phyloP scores from a whole-genome alignment of 1,284 basidiomycete species.

The Moesziomyces sp. region DNA sequence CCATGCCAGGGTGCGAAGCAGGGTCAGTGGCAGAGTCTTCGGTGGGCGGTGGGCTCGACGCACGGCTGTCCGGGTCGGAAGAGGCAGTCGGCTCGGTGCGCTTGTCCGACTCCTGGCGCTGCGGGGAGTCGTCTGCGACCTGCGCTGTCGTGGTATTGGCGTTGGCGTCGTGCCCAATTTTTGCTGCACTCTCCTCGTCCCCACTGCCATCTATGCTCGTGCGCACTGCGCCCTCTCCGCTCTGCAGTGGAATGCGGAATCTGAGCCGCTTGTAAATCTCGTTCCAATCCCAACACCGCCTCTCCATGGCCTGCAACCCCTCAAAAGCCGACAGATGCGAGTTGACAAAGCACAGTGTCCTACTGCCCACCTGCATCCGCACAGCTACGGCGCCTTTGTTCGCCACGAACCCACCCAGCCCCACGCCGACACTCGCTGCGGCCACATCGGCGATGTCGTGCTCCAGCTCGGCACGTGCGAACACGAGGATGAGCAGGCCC shows the following conservation, averaged over 20 bases:
- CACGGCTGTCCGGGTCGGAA: too few species aligned
- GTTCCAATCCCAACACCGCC: conserved; percentile 52
- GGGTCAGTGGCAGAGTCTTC: too few species aligned
- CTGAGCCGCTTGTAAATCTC: conserved; percentile 46
- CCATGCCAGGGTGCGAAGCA: too few species aligned
- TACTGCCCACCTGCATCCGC: conserved; percentile 86
- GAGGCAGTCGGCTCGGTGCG: too few species aligned
- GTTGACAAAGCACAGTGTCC: conserved; percentile 92
- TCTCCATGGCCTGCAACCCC: conserved; percentile 46
- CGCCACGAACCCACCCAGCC: conserved; percentile 49
- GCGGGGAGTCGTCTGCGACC: too few species aligned
- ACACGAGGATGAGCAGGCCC: conserved; percentile 43
- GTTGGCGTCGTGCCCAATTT: too few species aligned
- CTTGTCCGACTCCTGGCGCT: too few species aligned
- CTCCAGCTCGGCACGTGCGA: conserved; percentile 17
- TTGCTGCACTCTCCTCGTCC: conserved; percentile 74
- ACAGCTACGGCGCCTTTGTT: conserved; percentile 81
- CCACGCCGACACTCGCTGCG: conserved; percentile 41
- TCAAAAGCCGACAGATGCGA: conserved; percentile 84
- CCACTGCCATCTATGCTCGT: conserved; percentile 90
- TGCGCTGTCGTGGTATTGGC: too few species aligned
- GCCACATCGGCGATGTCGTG: conserved; percentile 20
- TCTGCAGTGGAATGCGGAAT: conserved; percentile 10
- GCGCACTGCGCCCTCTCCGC: conserved; percentile 80
- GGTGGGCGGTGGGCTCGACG: too few species aligned